phyloP scores from a whole-genome alignment of 495 filamentous ascomycete species.

The Talaromyces ruber region DNA sequence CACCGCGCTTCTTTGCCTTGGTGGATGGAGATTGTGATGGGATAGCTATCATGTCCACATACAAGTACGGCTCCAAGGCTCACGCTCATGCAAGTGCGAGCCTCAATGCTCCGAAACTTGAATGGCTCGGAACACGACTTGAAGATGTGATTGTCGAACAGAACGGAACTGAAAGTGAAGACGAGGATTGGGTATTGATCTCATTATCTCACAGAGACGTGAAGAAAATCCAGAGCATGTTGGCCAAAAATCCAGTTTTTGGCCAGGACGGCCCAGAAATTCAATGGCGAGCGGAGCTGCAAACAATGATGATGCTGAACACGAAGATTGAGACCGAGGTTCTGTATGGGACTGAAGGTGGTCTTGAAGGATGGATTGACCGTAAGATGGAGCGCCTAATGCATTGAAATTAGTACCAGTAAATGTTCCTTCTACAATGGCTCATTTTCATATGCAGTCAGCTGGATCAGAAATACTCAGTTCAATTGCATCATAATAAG shows the following conservation, averaged over 20 bases:
- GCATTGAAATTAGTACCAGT: not conserved
- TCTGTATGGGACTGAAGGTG: constrained; percentile 50
- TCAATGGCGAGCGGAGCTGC: constrained; percentile 59
- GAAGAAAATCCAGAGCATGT: constrained; percentile 56
- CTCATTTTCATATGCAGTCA: not conserved
- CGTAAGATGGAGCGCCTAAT: constrained; percentile 15
- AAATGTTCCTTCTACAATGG: not conserved
- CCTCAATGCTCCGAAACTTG: constrained; percentile 47
- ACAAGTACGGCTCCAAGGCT: constrained; percentile 71
- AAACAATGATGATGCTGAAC: constrained; percentile 79
- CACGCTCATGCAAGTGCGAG: constrained; percentile 62
- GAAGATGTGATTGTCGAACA: constrained; percentile 39
- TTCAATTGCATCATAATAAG: not conserved
- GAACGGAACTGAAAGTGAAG: constrained; percentile 6
- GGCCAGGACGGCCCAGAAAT: constrained; percentile 37
- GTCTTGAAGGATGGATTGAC: constrained; percentile 61
- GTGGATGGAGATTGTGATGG: constrained; percentile 88
- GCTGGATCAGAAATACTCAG: not conserved
- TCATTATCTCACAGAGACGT: constrained; percentile 56
- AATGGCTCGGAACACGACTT: constrained; percentile 69
- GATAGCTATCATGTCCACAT: constrained; percentile 76
- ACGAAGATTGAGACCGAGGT: constrained; percentile 87
- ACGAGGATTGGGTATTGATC: constrained; percentile 34
- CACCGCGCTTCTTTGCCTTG: constrained; percentile 52
- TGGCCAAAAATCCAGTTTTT: constrained; percentile 45